phyloP scores from a whole-genome alignment of 1,284 basidiomycete genomes.

The Phellinidium pouzarii region DNA sequence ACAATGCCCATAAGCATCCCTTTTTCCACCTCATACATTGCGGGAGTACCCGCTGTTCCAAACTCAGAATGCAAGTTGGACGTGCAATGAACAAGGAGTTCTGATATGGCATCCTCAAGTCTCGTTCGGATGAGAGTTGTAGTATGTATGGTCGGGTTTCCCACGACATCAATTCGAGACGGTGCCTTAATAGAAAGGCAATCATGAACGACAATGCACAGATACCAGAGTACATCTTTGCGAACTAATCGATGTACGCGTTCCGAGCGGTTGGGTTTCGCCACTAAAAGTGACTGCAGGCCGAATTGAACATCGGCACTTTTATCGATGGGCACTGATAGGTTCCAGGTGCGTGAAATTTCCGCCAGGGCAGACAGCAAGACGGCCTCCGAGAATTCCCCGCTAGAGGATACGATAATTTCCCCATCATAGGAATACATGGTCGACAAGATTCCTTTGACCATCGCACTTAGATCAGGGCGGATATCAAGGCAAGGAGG shows the following conservation, averaged over 20 bases:
- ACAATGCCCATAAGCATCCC: slow-evolving; percentile 13
- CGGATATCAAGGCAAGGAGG: background rate
- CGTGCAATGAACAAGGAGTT: slow-evolving; percentile 3
- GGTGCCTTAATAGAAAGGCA: background rate
- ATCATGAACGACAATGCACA: slow-evolving; percentile 38
- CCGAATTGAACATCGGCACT: too few relatives aligned
- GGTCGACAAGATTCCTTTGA: background rate
- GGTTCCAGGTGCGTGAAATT: slow-evolving; percentile 6
- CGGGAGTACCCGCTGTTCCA: background rate
- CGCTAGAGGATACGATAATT: background rate
- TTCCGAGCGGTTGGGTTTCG: slow-evolving; percentile 10
- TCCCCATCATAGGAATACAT: background rate
- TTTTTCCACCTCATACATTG: slow-evolving; percentile 9
- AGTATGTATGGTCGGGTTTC: background rate
- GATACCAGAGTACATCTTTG: slow-evolving; percentile 50
- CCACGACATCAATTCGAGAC: background rate
- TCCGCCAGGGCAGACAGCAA: slow-evolving; percentile 2
- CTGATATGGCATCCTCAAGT: slow-evolving; percentile 1
- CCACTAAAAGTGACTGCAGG: background rate
- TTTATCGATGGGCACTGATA: background rate
- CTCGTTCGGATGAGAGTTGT: background rate
- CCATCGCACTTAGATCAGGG: background rate
- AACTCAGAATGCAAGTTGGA: background rate
- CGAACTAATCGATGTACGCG: slow-evolving; percentile 36
- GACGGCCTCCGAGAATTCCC: slow-evolving; percentile 4